Percentiles rank a stretch among this genome's conserved stretches.
Conservation (phyloP, 495 filamentous ascomycete genomes). For the Penicillium maclennaniae region DNA sequence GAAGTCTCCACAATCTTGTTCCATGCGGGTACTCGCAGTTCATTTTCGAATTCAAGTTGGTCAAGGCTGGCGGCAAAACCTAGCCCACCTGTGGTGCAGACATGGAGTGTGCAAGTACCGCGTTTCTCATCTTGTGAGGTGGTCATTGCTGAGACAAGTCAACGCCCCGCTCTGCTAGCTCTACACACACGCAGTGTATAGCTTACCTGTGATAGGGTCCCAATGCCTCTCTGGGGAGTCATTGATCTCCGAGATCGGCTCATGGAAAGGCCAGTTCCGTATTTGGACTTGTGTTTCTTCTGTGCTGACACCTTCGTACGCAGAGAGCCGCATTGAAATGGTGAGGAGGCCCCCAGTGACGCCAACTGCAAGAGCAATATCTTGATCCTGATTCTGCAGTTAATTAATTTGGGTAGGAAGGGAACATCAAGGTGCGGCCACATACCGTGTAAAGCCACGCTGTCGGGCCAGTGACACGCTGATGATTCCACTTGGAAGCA, state of each 20-base stretch:
- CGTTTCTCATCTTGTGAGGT: constrained; percentile 12
- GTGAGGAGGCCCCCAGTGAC: constrained; percentile 21
- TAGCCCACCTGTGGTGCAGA: constrained; percentile 32
- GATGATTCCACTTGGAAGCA: constrained; percentile 3
- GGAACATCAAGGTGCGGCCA: not conserved
- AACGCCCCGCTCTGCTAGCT: too few species aligned
- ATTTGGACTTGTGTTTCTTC: constrained; percentile 1
- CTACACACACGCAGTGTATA: not conserved
- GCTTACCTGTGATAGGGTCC: constrained; percentile 34
- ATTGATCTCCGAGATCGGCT: not conserved
- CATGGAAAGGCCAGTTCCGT: constrained; percentile 19
- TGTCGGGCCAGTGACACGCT: constrained; percentile 34
- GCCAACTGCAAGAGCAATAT: constrained; percentile 21
- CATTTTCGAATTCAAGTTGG: not conserved
- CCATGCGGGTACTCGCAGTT: constrained; percentile 25
- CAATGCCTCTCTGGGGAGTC: constrained; percentile 14
- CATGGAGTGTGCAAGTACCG: constrained; percentile 19
- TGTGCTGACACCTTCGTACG: constrained; percentile 12
- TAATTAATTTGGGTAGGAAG: constrained; percentile 5
- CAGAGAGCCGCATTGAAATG: constrained; percentile 16
- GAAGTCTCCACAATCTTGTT: constrained; percentile 28
- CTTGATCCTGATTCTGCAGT: constrained; percentile 15
- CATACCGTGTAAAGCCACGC: constrained; percentile 35
- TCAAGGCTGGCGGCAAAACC: constrained; percentile 9
- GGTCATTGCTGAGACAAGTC: constrained; percentile 27